Conservation (phyloP, 2,329 filamentous ascomycete species). For the Penicillium verrucosum region DNA sequence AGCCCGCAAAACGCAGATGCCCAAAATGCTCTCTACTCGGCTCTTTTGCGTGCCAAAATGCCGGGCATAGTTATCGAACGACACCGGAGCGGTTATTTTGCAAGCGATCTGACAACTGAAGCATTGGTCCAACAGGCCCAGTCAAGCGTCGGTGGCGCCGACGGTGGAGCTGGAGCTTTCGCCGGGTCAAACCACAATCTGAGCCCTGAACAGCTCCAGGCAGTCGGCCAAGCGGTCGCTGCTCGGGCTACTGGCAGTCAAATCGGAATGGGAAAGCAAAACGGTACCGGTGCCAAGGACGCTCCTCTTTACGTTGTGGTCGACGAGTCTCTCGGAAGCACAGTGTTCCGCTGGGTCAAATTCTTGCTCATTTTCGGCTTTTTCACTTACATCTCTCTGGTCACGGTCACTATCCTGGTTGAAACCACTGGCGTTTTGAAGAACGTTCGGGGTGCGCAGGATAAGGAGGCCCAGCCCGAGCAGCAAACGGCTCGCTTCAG, state of each 20-base stretch:
- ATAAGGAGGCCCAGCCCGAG: slow-evolving; percentile 86
- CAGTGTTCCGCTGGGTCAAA: slow-evolving; percentile 87
- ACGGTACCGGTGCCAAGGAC: slow-evolving; percentile 68
- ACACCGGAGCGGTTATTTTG: slow-evolving; percentile 82
- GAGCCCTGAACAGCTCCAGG: slow-evolving; percentile 65
- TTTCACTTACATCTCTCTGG: slow-evolving; percentile 73
- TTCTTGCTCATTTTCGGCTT: slow-evolving; percentile 77
- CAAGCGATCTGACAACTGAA: slow-evolving; percentile 73
- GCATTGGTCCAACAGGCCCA: slow-evolving; percentile 75
- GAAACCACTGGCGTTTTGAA: slow-evolving; percentile 77
- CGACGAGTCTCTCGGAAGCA: slow-evolving; percentile 76
- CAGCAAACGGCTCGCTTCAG: slow-evolving; percentile 86
- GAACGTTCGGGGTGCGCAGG: slow-evolving; percentile 68
- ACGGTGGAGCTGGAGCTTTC: slow-evolving; percentile 17
- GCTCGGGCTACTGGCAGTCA: slow-evolving; percentile 67
- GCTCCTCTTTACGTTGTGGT: slow-evolving; percentile 94
- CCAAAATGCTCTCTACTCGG: slow-evolving; percentile 91
- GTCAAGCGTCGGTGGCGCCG: slow-evolving; percentile 54
- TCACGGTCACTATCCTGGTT: slow-evolving; percentile 75
- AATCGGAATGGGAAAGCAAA: slow-evolving; percentile 49
- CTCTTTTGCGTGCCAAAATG: slow-evolving; percentile 87
- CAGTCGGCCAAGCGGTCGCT: slow-evolving; percentile 76
- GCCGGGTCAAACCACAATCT: slow-evolving; percentile 39
- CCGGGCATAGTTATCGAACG: slow-evolving; percentile 87
- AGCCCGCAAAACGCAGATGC: slow-evolving; percentile 82